Conservation (phyloP, 1,139 yeast species). For the Yamadazyma aaseri region DNA sequence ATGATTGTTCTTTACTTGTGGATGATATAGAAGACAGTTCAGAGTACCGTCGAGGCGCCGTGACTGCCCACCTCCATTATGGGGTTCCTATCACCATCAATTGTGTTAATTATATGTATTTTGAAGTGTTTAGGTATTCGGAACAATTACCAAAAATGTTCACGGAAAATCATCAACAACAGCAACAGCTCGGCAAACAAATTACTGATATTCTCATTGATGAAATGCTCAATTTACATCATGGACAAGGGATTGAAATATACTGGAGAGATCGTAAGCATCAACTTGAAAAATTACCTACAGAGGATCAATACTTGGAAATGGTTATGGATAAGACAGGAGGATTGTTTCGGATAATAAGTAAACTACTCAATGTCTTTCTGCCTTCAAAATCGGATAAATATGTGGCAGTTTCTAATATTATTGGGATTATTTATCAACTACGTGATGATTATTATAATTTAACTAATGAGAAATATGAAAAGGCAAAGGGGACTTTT, state of each 20-base stretch:
- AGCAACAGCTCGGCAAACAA: conserved; percentile 8
- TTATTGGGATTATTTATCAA: conserved; percentile 81
- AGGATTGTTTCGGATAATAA: conserved; percentile 76
- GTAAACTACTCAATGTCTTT: conserved; percentile 54
- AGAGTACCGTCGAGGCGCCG: conserved; percentile 65
- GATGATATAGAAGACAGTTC: conserved; percentile 90
- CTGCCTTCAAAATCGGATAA: conserved; percentile 7
- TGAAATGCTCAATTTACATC: conserved; percentile 76
- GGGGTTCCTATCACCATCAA: conserved; percentile 82
- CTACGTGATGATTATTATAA: conserved; percentile 79
- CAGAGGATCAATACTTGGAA: conserved; percentile 62
- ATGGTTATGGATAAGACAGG: conserved; percentile 93
- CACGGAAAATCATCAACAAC: conserved; percentile 11
- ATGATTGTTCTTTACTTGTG: conserved; percentile 39
- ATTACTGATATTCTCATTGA: conserved; percentile 48
- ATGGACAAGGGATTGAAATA: conserved; percentile 87
- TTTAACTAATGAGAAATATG: conserved; percentile 51
- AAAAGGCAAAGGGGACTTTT: conserved; percentile 63
- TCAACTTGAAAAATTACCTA: conserved; percentile 48
- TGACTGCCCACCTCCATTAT: conserved; percentile 72
- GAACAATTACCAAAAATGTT: conserved; percentile 18
- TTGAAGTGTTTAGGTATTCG: conserved; percentile 61
- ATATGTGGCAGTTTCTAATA: conserved; percentile 64
- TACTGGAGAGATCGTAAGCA: conserved; percentile 69
- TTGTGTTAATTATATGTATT: conserved; percentile 80